Conservation (phyloP, 495 filamentous ascomycete genomes). For the Xylaria bambusicola region DNA sequence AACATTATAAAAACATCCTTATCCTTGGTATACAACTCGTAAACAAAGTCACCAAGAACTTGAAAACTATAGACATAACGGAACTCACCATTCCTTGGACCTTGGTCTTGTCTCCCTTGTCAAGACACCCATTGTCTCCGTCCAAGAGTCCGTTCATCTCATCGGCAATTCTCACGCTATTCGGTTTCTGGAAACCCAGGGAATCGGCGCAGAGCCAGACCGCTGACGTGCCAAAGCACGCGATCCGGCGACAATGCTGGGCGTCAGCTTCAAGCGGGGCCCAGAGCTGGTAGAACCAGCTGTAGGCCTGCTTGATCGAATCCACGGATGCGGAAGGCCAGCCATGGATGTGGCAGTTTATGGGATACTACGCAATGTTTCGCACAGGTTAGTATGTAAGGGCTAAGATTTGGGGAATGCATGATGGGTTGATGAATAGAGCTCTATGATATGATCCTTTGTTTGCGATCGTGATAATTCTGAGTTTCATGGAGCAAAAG, state of each 20-base stretch:
- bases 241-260: slow-evolving; percentile 17
- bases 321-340: slow-evolving; percentile 18
- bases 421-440: background rate
- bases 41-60: too few relatives aligned
- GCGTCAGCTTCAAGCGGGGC: slow-evolving; percentile 15
- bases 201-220: slow-evolving; percentile 19
- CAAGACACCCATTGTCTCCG: slow-evolving; percentile 15
- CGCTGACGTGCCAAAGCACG: slow-evolving; percentile 10
- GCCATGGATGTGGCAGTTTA: slow-evolving; percentile 18
- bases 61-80: too few relatives aligned
- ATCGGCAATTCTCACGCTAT: slow-evolving; percentile 16
- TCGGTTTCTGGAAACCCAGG: slow-evolving; percentile 6
- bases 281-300: slow-evolving; percentile 16
- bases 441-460: too few relatives aligned
- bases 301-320: slow-evolving; percentile 16
- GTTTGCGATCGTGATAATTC: too few relatives aligned
- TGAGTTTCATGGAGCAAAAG: too few relatives aligned
- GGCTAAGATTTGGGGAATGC: background rate
- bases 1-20: too few relatives aligned
- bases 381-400: background rate
- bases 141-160: slow-evolving; percentile 17
- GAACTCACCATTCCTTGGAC: slow-evolving; percentile 18
- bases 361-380: slow-evolving; percentile 10
- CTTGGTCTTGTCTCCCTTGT: background rate
- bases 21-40: too few relatives aligned